Evolutionary conservation across 2,329 filamentous ascomycete genomes (phyloP).

Genomic region (Penicillium nordicum): DNA sequence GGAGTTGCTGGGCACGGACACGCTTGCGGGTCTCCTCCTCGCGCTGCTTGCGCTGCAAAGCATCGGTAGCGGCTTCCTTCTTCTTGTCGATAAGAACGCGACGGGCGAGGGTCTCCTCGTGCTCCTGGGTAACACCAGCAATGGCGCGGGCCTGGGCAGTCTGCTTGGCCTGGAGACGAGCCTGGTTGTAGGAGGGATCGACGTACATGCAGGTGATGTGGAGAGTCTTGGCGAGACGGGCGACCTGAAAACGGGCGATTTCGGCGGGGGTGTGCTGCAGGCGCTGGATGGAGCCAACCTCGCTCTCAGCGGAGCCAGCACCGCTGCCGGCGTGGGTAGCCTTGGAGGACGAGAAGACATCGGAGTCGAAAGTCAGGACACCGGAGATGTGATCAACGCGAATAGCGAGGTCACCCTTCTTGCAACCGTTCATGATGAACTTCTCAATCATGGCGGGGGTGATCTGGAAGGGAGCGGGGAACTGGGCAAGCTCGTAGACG

Average conservation of each 20-base stretch:
- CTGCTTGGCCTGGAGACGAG: slow-evolving; percentile 72
- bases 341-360: slow-evolving; percentile 97
- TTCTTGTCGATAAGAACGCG: slow-evolving; percentile 93
- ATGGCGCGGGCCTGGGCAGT: slow-evolving; percentile 76
- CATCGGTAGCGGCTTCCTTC: slow-evolving; percentile 90
- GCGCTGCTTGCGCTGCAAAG: slow-evolving; percentile 82
- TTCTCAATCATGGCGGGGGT: slow-evolving; percentile 90
- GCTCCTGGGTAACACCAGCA: slow-evolving; percentile 88
- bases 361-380: slow-evolving; percentile 93
- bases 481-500: slow-evolving; percentile 87
- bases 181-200: slow-evolving; percentile 81
- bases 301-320: slow-evolving; percentile 81
- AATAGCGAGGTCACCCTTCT: slow-evolving; percentile 97
- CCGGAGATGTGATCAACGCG: slow-evolving; percentile 94
- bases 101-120: slow-evolving; percentile 76
- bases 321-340: slow-evolving; percentile 79
- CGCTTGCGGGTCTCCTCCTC: slow-evolving; percentile 88
- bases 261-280: slow-evolving; percentile 97
- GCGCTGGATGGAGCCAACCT: slow-evolving; percentile 81
- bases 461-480: slow-evolving; percentile 95
- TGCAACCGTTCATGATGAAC: slow-evolving; percentile 99
- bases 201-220: slow-evolving; percentile 95
- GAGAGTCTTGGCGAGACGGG: slow-evolving; percentile 83
- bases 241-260: slow-evolving; percentile 92
- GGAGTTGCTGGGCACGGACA: slow-evolving; percentile 78